Evolutionary conservation across 371 early-diverging fungal genomes (phyloP), one percentile per base, ranked within the genome.

Genomic region (Paraphysoderma sedebokerense): DNA sequence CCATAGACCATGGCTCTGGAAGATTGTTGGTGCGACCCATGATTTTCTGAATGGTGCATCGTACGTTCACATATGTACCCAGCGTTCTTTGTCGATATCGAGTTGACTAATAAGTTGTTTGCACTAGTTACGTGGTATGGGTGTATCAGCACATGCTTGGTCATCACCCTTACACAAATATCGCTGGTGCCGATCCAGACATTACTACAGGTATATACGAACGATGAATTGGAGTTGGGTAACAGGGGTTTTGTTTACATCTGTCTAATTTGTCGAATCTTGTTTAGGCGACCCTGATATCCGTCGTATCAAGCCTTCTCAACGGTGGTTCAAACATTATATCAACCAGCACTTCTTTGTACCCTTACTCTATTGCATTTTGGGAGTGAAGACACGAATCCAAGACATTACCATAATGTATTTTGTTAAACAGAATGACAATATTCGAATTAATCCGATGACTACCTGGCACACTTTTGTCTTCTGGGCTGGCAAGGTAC

Each of bases 151-250:
- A 75, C 54, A 61, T 64, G 60, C 51, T 74, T 15, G 74, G 75
- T 1, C 75, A 75, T 46, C 75, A 75, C 50, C 65, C 70, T 17
- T 74, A 72, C 48, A 73, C 74, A 45, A 75, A 75, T 48, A 67
- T 75, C 41, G 62, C 64, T 32, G 63, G 62, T 38, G 70, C 67
- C 5, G 74, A 75, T 47, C 73, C 75, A 0, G 74, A 74, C 54
- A 59, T 74, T 26, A 49, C 56, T 20, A 66, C 68, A 8, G 20
- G n/a, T n/a, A n/a, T n/a, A n/a, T n/a, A n/a, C n/a, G n/a, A n/a
- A n/a, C n/a, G n/a, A n/a, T n/a, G n/a, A n/a, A n/a, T n/a, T n/a
- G n/a, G n/a, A n/a, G n/a, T n/a, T n/a, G n/a, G n/a, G n/a, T n/a
- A n/a, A n/a, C n/a, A n/a, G n/a, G n/a, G n/a, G n/a, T n/a, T n/a